Base-by-base conservation (phyloP, 1,284 basidiomycete genomes). In the Ustilago vetiveriae region DNA sequence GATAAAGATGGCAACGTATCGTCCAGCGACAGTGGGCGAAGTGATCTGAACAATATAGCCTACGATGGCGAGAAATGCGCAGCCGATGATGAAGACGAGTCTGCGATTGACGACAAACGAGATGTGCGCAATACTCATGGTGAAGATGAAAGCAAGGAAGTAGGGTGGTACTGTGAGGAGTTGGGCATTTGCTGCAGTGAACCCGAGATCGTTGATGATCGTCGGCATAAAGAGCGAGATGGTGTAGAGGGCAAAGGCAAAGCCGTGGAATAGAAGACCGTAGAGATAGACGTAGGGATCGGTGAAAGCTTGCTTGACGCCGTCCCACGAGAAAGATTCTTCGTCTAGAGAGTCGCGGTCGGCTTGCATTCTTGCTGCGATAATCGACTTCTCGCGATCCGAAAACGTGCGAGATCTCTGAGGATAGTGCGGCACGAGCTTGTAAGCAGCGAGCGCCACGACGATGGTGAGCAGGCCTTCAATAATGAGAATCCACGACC, bases 41-140 rank as follows among this genome's bases (percentile, higher is more conserved):
- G 86, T 79, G 29, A 89, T 82, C 32, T 90, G 82, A 37, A 90
- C 83, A 55, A 89, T 86, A 68, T 90, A 89, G 84, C 88, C 90
- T 10, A 88, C 77, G 53, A 88, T 87, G 11, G 86, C 85, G 21
- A 89, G 76, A 3, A 82, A 60, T 6, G 86, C 87, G 14, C 85
- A 78, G 4, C 81, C 84, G 50, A 88, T 85, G 75, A 90, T 90
- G 76, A 88, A 87, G 1, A 63, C 82, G 80, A 33, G 81, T 82
- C 35, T 86, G 82, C 21, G 50, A 13, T 54, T 38, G 43, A 57
- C 47, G 5, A 59, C 21, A 33, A 66, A 63, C 7, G 87, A 86
- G 2, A 84, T 24, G 84, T 85, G 88, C 21, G 87, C 86, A 11
- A 84, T 84, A 6, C 74, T 62, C 82, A 82, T 70, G 48, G 74